Percentiles rank a stretch among this genome's conserved stretches.
These are phyloP conservation scores for Tilletia walkeri DNA, from an alignment of 1,284 basidiomycete genomes.

Conservation along the genomic window DNA sequence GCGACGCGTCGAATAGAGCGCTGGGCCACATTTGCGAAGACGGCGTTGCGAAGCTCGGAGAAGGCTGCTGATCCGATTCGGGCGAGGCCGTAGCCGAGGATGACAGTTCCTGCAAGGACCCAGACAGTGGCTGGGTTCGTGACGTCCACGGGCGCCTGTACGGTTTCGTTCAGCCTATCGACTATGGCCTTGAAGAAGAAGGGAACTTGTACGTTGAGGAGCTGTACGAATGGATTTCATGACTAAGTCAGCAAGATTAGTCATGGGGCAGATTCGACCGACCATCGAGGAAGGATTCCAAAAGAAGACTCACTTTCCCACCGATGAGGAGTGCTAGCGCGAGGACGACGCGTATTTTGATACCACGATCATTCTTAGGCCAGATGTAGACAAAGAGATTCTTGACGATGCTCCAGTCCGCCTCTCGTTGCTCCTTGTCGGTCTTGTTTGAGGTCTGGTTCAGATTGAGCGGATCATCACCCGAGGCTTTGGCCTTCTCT, in stretches of 20 bases:
- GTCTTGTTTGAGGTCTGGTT: slow-evolving; percentile 31
- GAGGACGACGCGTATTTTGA: slow-evolving; percentile 71
- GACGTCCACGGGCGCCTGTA: slow-evolving; percentile 64
- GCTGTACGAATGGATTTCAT: slow-evolving; percentile 56
- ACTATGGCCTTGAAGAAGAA: slow-evolving; percentile 90
- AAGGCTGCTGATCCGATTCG: slow-evolving; percentile 85
- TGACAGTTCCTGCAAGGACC: slow-evolving; percentile 82
- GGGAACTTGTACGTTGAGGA: slow-evolving; percentile 95
- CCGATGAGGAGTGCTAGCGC: slow-evolving; percentile 78
- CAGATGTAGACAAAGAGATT: slow-evolving; percentile 63
- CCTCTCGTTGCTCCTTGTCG: slow-evolving; percentile 42
- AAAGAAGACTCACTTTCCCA: slow-evolving; percentile 69
- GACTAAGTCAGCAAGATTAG: background rate
- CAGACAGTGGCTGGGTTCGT: slow-evolving; percentile 77
- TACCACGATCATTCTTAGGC: slow-evolving; percentile 61
- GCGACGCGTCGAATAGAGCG: slow-evolving; percentile 90
- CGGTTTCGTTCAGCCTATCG: slow-evolving; percentile 71
- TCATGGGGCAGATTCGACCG: too few relatives aligned
- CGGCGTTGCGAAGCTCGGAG: slow-evolving; percentile 87
- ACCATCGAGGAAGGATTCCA: too few relatives aligned
- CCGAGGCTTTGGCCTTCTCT: slow-evolving; percentile 31
- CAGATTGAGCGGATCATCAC: slow-evolving; percentile 43
- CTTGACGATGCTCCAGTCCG: slow-evolving; percentile 63
- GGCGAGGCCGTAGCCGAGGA: slow-evolving; percentile 88
- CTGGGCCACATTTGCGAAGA: slow-evolving; percentile 95